phyloP scores from a whole-genome alignment of 1,284 basidiomycete species.

The Apiotrichum domesticum region DNA sequence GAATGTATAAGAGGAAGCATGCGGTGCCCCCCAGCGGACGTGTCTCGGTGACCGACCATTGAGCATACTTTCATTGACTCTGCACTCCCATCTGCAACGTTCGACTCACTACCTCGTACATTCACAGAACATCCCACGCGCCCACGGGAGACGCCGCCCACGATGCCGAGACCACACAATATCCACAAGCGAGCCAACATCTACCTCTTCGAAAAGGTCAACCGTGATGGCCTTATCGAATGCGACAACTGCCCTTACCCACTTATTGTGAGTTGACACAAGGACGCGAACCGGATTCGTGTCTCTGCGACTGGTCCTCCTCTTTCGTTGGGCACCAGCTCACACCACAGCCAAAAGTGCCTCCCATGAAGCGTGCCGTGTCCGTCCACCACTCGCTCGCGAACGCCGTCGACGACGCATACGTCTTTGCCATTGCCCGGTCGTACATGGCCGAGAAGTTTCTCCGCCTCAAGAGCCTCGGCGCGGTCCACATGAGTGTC shows the following conservation, averaged over 20 bases:
- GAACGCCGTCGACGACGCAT: not conserved
- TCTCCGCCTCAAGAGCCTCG: not conserved
- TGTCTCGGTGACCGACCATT: too few relatives aligned
- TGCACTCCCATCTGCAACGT: too few relatives aligned
- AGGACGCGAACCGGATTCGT: not conserved
- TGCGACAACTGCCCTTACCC: not conserved
- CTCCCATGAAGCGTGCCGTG: not conserved
- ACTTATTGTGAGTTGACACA: not conserved
- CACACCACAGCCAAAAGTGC: not conserved
- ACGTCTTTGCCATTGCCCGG: not conserved
- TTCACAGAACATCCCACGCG: too few relatives aligned
- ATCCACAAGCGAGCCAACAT: not conserved
- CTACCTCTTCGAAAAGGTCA: not conserved
- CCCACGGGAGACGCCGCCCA: not conserved
- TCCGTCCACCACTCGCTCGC: not conserved
- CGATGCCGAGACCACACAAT: not conserved
- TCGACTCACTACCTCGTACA: too few relatives aligned
- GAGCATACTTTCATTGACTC: too few relatives aligned
- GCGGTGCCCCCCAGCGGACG: too few relatives aligned
- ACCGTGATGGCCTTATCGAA: not conserved
- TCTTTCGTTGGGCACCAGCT: not conserved
- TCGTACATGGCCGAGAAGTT: constrained; percentile 2
- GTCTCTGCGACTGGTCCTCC: not conserved
- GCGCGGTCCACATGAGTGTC: not conserved
- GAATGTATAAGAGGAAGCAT: too few relatives aligned